Percentiles rank a stretch among this genome's conserved stretches.
Conservation (phyloP, 495 filamentous ascomycete genomes). For the Penicillium malachiteum region DNA sequence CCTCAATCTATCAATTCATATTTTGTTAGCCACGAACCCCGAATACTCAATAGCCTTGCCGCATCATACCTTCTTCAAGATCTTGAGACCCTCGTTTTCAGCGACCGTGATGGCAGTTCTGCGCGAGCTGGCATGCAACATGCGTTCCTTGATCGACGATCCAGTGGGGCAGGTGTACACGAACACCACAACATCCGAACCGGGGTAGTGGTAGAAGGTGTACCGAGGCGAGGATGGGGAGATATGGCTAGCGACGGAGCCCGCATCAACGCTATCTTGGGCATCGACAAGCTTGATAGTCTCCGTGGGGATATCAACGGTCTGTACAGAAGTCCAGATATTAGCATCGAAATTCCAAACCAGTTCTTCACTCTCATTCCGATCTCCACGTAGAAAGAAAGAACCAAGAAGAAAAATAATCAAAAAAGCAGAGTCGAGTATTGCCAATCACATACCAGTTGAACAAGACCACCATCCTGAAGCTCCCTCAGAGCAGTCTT, state of each 20-base stretch:
- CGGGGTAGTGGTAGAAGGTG: constrained; percentile 77
- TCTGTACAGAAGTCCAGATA: constrained; percentile 28
- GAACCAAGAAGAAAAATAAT: neutral
- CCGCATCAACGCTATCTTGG: constrained; percentile 48
- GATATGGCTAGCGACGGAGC: constrained; percentile 60
- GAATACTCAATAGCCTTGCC: neutral
- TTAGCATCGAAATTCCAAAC: constrained; percentile 26
- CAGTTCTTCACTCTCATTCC: neutral
- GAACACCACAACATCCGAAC: constrained; percentile 73
- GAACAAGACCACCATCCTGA: constrained; percentile 63
- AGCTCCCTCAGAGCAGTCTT: constrained; percentile 62
- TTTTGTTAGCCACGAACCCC: constrained; percentile 8
- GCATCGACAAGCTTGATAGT: constrained; percentile 68
- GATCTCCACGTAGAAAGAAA: constrained; percentile 2
- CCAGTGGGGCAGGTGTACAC: constrained; percentile 87
- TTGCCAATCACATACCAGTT: constrained; percentile 65
- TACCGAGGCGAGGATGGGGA: constrained; percentile 83
- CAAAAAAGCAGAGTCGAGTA: neutral
- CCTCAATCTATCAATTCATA: constrained; percentile 53
- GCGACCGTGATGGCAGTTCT: constrained; percentile 67
- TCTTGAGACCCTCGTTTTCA: constrained; percentile 65
- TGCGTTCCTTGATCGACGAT: constrained; percentile 84
- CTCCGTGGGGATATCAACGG: constrained; percentile 69
- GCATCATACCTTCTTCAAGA: constrained; percentile 67
- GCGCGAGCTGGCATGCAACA: constrained; percentile 90